These are phyloP conservation scores for Nigrograna mackinnonii DNA, from an alignment of 2,329 filamentous ascomycete genomes.

Conservation along the genomic window DNA sequence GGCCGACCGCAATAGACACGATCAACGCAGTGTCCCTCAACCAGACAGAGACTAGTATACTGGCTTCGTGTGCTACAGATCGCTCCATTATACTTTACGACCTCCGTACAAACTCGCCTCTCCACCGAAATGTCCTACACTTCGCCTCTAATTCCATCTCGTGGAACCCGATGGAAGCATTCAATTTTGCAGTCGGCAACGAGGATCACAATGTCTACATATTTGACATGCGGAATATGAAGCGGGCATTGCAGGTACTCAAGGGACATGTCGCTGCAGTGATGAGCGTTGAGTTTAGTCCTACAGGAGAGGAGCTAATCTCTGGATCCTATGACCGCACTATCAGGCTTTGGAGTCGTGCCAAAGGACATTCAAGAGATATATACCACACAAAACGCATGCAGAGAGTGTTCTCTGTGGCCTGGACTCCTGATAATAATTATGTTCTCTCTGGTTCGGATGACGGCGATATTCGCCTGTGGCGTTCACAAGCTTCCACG, in stretches of 20 bases:
- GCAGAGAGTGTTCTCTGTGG: constrained; percentile 87
- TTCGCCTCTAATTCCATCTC: constrained; percentile 91
- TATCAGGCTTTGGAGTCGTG: constrained; percentile 80
- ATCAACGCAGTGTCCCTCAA: constrained; percentile 90
- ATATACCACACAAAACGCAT: constrained; percentile 98
- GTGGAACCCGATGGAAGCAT: constrained; percentile 97
- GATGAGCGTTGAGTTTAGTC: constrained; percentile 95
- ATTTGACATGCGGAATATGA: constrained; percentile 93
- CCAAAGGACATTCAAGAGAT: constrained; percentile 82
- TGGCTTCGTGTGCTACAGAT: constrained; percentile 84
- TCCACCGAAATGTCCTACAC: constrained; percentile 79
- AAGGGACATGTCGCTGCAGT: constrained; percentile 91
- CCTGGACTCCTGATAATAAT: constrained; percentile 85
- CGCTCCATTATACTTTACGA: constrained; percentile 90
- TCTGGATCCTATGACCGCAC: constrained; percentile 88
- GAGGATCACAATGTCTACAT: constrained; percentile 94
- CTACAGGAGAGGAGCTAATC: constrained; percentile 91
- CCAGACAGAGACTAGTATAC: constrained; percentile 87
- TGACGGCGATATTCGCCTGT: constrained; percentile 88
- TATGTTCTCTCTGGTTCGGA: constrained; percentile 91
- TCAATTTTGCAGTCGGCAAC: constrained; percentile 90
- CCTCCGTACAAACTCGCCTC: constrained; percentile 79
- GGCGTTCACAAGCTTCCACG: constrained; percentile 84
- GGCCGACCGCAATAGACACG: constrained; percentile 84
- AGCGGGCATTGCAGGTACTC: constrained; percentile 83